A percentile compares a stretch with the other conserved stretches of the same genome.
phyloP scores from a whole-genome alignment of 208 protist species.

The Polymyxa betae region DNA sequence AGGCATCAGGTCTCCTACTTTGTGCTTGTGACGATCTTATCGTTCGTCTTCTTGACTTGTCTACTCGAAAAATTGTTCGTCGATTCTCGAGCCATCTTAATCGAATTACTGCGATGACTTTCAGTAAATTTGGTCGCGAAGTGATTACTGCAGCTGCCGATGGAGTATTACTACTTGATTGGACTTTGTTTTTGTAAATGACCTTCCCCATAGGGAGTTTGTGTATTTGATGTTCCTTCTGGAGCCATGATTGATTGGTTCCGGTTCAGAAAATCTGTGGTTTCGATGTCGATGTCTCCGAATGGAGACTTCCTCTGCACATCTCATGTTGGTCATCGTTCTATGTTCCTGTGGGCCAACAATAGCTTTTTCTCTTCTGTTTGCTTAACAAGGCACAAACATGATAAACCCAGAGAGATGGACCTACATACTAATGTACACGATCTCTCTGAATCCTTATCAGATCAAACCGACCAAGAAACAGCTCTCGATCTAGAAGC shows the following conservation, averaged over 20 bases:
- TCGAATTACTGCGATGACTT: background rate
- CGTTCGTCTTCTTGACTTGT: background rate
- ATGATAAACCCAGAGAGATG: background rate
- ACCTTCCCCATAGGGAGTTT: background rate
- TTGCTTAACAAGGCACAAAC: background rate
- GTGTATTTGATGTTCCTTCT: constrained; percentile 1
- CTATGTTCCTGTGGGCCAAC: constrained; percentile 33
- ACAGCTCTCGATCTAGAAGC: background rate
- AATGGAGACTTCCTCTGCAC: constrained; percentile 43
- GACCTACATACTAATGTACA: background rate
- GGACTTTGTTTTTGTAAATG: background rate
- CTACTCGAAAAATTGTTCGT: constrained; percentile 2
- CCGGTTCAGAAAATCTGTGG: background rate
- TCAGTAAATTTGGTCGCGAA: background rate
- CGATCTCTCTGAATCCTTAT: background rate
- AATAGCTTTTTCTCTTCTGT: constrained; percentile 1
- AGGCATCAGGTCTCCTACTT: background rate
- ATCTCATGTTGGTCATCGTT: background rate
- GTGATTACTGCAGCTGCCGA: background rate
- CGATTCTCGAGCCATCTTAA: constrained; percentile 18
- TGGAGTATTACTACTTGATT: background rate
- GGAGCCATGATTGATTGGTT: background rate
- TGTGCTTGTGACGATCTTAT: constrained; percentile 27
- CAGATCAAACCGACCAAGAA: background rate
- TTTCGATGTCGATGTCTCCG: constrained; percentile 2